Percentiles rank a stretch among this genome's conserved stretches.
Evolutionary conservation across 2,329 filamentous ascomycete genomes (phyloP).

Genomic region (Trichothecium sympodiale): DNA sequence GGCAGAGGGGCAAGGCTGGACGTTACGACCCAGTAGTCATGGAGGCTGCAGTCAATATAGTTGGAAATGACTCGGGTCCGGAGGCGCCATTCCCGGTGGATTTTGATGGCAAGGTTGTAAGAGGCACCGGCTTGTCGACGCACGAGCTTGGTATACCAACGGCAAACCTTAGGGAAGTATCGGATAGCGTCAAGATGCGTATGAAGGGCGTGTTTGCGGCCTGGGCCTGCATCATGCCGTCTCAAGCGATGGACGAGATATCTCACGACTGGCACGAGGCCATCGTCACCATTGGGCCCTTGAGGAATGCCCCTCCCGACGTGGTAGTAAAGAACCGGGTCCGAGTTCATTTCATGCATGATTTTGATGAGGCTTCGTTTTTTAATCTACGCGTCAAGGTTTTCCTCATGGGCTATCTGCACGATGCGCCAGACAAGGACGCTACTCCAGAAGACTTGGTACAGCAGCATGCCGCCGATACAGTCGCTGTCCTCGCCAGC

Average conservation of each 20-base stretch:
- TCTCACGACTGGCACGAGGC: conserved; percentile 44
- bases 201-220: conserved; percentile 54
- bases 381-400: conserved; percentile 35
- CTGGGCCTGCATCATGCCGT: conserved; percentile 40
- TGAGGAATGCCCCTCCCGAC: conserved; percentile 30
- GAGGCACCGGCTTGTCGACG: conserved; percentile 28
- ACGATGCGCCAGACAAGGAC: conserved; percentile 14
- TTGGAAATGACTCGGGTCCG: conserved; percentile 41
- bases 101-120: conserved; percentile 36
- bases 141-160: conserved; percentile 36
- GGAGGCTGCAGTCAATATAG: conserved; percentile 20
- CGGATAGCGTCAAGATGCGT: conserved; percentile 39
- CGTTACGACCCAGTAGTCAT: conserved; percentile 24
- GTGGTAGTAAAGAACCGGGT: conserved; percentile 40
- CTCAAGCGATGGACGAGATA: conserved; percentile 17
- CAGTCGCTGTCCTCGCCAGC: conserved; percentile 31
- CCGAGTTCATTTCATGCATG: conserved; percentile 41
- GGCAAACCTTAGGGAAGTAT: conserved; percentile 40
- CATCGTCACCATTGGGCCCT: conserved; percentile 44
- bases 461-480: conserved; percentile 25
- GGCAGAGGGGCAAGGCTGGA: conserved; percentile 24
- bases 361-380: conserved; percentile 32
- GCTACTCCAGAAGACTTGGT: conserved; percentile 12
- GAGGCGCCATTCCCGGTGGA: conserved; percentile 40
- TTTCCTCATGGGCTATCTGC: conserved; percentile 50